Evolutionary conservation across 2,329 filamentous ascomycete species (phyloP), one percentile per base, ranked within the genome.

Genomic region (Xylariaceae sp.): DNA sequence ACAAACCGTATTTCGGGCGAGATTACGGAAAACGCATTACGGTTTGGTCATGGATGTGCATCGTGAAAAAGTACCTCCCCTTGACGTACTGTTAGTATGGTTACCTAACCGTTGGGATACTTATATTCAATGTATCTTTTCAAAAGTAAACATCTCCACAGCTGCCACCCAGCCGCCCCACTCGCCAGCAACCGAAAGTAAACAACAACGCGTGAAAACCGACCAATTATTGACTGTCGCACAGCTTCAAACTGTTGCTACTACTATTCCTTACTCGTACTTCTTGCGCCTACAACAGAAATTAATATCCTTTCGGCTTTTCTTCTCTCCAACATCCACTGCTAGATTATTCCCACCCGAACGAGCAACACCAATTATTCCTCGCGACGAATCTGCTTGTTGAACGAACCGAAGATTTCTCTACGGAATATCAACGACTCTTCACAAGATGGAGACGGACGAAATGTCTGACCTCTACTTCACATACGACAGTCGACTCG

Each of bases 401-500:
- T 30, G 23, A 30, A 30, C 23, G 23, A 30, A 30, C 23, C 23
- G 23, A 30, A 55, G 42, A 30, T 37, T 23, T 23, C 18, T 39
- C 9, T 57, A n/a, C 13, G 39, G 56, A 37, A 44, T 34, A 53
- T 51, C 35, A 11, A 51, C 51, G 30, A 39, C 53, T 53, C 50
- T 34, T 34, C 54, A 52, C 45, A 58, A 57, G 55, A 70, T 72
- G 68, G 70, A 68, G 60, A 49, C 68, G 59, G 69, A 69, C 57
- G 75, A 77, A 50, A 65, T 74, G 48, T 73, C 78, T 44, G 77
- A 81, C 58, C 71, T 73, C 34, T 86, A 79, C 71, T 78, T 82
- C 66, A 88, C 88, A 13, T 87, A 86, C 65, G 86, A 91, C 65
- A 88, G 86, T 67, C 90, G 94, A 52, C 76, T 97, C 42, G 86